Conservation (phyloP, 306 rosid genomes). For the Vigna trinervia region DNA sequence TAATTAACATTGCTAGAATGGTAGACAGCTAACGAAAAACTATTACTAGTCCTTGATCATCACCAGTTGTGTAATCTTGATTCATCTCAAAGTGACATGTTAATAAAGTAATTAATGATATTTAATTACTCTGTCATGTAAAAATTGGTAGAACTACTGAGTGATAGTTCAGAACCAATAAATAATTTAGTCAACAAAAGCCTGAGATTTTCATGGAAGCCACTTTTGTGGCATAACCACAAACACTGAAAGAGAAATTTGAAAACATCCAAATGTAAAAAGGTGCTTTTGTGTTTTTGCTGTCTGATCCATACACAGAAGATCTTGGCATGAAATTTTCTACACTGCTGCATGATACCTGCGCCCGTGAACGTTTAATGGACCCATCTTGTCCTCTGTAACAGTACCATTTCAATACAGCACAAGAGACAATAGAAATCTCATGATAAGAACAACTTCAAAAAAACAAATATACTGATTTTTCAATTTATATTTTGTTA, state of each 20-base stretch:
- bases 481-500: too few species aligned
- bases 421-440: not conserved
- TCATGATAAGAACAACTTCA: not conserved
- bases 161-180: too few species aligned
- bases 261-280: slow-evolving; percentile 30
- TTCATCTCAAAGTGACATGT: too few species aligned
- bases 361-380: slow-evolving; percentile 48
- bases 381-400: slow-evolving; percentile 34
- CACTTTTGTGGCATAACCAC: not conserved
- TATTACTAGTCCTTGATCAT: too few species aligned
- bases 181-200: too few species aligned
- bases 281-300: slow-evolving; percentile 25
- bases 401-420: not conserved
- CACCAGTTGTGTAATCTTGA: too few species aligned
- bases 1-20: not conserved
- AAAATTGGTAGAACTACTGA: too few species aligned
- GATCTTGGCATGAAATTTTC: slow-evolving; percentile 17
- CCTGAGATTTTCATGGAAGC: slow-evolving; percentile 21
- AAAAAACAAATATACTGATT: too few species aligned
- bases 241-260: not conserved
- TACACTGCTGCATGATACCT: slow-evolving; percentile 12
- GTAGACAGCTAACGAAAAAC: not conserved
- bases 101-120: too few species aligned
- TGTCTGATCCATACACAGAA: slow-evolving; percentile 35
- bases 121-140: too few species aligned